Evolutionary conservation across 2,329 filamentous ascomycete species (phyloP), one percentile per base, ranked within the genome.

Genomic region (Colletotrichum kahawae): DNA sequence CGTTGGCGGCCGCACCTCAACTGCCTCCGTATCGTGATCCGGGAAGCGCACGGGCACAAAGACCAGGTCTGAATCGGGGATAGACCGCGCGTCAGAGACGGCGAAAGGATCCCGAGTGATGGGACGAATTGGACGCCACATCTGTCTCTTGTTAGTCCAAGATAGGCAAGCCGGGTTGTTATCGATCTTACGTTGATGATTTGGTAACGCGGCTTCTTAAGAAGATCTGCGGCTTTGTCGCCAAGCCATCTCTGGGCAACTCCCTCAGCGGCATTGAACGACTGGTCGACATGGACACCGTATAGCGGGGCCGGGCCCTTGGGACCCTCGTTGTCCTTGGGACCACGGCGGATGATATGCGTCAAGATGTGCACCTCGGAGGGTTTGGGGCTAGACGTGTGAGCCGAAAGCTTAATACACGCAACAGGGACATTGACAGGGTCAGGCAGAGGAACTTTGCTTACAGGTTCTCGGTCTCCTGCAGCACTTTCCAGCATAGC

Each of bases 271-370:
- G 88, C 88, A 1, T 75, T 18, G 79, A 90, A 89, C 4, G 88
- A 88, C 79, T 92, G 90, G 80, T 92, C 90, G 76, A 92, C 90
- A 80, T 92, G 90, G 3, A 91, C 74, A 3, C 74, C 70, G 34
- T 77, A 76, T 10, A 77, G 60, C 9, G 76, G 76, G 7, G 72
- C 72, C 18, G 72, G 72, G 2, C 63, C 72, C 29, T 75, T 72
- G 2, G 69, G 69, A 6, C 69, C 63, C 9, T 75, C 56, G 13
- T 64, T 57, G 3, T 75, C 69, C 31, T 75, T 75, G 27, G 72
- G 63, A 12, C 72, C 63, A 6, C 72, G 72, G 12, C 72, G 72
- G 43, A 75, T 75, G 57, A 75, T 75, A 29, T 75, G 72, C 29
- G 72, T 75, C 63, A 75, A 43, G 21, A 75, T 75, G n/a, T 75